Evolutionary conservation across 164 flowering plant genomes (phyloP), one percentile per base, ranked within the genome.

Genomic region (Aristolochia fimbriata): DNA sequence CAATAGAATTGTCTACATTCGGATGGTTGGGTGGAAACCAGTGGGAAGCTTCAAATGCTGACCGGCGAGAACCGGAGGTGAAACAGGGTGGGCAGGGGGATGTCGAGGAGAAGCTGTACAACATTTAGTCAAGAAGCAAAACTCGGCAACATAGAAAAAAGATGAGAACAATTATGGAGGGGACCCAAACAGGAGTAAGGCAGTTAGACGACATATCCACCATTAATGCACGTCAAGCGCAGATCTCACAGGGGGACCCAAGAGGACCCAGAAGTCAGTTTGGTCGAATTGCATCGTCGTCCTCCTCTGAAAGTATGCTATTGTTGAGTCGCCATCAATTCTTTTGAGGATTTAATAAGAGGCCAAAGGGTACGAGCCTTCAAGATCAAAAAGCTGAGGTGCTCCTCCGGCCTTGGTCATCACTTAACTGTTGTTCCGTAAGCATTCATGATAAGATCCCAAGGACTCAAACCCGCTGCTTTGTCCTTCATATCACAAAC

Each of bases 291-390:
- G 45, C 51, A 22, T 46, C 24, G n/a, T 15, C 19, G 27, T 58
- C 22, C 31, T 52, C 20, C 27, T 61, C 15, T 27, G 31, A 61
- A 61, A 51, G 56, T 27, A 49, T 30, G 43, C 63, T 52, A 13
- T 47, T 60, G 63, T 50, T 27, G 24, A 51, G 59, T 55, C 59
- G 37, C 53, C 55, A 54, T 62, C 65, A n/a, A 4, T 55, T 47
- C 65, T 55, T 62, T 62, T 0, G 43, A 37, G 50, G 33, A 55
- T 59, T n/a, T 54, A 46, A 0, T 23, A 27, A 55, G 20, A 15
- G 33, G n/a, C n/a, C n/a, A 62, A 62, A 62, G 2, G 25, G 23
- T 0, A 7, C 15, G n/a, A n/a, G n/a, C n/a, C n/a, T 27, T 27
- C 30, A 27, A 17, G 43, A 55, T 46, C 45, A 62, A 27, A 62